Evolutionary conservation across 768 basidiomycete species (phyloP).

Genomic region (Russula sp.): DNA sequence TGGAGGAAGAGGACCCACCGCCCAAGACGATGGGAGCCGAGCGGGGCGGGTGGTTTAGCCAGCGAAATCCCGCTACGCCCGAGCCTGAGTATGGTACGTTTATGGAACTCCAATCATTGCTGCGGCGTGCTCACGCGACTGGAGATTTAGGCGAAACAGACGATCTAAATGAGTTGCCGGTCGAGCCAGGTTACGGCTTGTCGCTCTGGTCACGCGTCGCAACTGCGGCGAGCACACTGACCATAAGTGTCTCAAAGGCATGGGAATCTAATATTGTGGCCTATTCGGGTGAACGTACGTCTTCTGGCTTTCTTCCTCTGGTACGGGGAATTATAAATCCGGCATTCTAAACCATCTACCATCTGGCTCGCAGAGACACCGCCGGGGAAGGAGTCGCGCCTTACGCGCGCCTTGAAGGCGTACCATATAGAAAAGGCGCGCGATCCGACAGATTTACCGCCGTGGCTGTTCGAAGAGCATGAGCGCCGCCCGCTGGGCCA

Average conservation of each 20-base stretch:
- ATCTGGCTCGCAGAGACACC: conserved; percentile 42
- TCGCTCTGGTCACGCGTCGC: conserved; percentile 58
- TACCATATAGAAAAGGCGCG: conserved; percentile 63
- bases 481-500: conserved; percentile 44
- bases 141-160: conserved; percentile 5
- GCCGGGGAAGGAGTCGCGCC: conserved; percentile 55
- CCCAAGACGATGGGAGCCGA: conserved; percentile 1
- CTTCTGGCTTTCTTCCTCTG: background rate
- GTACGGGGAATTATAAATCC: background rate
- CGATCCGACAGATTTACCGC: conserved; percentile 55
- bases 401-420: conserved; percentile 63
- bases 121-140: conserved; percentile 23
- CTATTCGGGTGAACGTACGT: conserved; percentile 28
- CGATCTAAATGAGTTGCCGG: conserved; percentile 4
- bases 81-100: conserved; percentile 15
- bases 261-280: conserved; percentile 40
- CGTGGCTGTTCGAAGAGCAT: conserved; percentile 61
- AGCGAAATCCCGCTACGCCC: background rate
- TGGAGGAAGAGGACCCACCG: conserved; percentile 40
- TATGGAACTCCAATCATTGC: background rate
- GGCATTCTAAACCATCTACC: background rate
- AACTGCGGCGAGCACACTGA: conserved; percentile 51
- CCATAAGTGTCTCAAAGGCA: conserved; percentile 56
- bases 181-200: conserved; percentile 40
- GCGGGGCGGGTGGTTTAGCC: conserved; percentile 12